Evolutionary conservation across 2,329 filamentous ascomycete genomes (phyloP).

Genomic region (Fusarium sp.): DNA sequence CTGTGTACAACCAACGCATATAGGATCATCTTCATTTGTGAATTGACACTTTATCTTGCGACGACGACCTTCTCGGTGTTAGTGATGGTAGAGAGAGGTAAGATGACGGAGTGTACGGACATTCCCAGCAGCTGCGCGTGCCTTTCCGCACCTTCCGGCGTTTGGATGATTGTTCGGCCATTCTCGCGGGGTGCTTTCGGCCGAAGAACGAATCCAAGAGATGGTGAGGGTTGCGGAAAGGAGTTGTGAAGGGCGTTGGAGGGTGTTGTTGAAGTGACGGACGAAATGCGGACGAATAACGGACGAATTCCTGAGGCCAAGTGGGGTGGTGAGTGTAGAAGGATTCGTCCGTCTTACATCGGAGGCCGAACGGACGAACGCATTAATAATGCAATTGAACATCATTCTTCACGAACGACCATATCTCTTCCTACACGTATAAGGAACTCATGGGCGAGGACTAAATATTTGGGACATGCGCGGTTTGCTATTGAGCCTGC

Average conservation of each 20-base stretch:
- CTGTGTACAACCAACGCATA: constrained; percentile 61
- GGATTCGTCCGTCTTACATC: constrained; percentile 32
- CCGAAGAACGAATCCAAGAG: constrained; percentile 25
- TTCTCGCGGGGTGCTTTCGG: constrained; percentile 32
- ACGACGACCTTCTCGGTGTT: constrained; percentile 49
- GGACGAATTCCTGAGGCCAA: constrained; percentile 19
- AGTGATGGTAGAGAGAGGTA: background rate
- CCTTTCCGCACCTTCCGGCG: constrained; percentile 63
- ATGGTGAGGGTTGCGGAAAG: background rate
- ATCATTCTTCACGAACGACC: no score
- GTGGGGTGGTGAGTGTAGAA: background rate
- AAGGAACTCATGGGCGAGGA: background rate
- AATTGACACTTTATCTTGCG: constrained; percentile 67
- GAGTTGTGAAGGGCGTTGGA: background rate
- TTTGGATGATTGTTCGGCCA: constrained; percentile 39
- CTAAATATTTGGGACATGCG: background rate
- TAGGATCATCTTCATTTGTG: constrained; percentile 52
- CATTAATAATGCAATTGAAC: constrained; percentile 7
- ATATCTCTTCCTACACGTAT: background rate
- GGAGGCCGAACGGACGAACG: constrained; percentile 32
- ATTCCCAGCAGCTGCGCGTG: constrained; percentile 70
- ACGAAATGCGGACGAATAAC: constrained; percentile 28
- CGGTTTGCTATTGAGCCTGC: background rate
- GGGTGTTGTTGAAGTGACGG: constrained; percentile 9
- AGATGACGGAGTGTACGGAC: constrained; percentile 51